Base-by-base conservation (phyloP, 2,329 filamentous ascomycete species). In the Botrytis cinerea region DNA sequence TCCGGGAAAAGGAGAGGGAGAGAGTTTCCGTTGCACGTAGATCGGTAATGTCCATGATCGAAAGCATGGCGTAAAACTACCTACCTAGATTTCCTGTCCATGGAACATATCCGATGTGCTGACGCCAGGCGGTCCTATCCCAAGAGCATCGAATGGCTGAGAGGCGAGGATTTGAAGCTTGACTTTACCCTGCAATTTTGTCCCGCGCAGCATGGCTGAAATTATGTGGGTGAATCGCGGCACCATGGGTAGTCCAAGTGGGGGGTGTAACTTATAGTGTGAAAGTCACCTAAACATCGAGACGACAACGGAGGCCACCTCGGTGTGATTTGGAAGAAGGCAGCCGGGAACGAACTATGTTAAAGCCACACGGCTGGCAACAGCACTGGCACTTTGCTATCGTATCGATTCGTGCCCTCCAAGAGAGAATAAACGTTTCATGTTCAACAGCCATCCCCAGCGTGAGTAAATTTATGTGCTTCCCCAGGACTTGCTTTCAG, bases 141-240 rank as follows among this genome's bases (percentile, higher is more conserved):
- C 61, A 45, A 63, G 43, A 45, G 45, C 32, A 66, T 66, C 63
- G 63, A n/a, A 51, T 67, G 64, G 64, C 48, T 54, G 48, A 57
- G 16, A 28, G n/a, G 61, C 61, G 46, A 67, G 46, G 46, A 54
- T 67, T 40, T 40, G 46, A 35, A 66, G 64, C 64, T 67, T 67
- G 64, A 28, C 43, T 14, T 54, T 54, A n/a, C 64, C 48, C 40
- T 67, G 64, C 22, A 18, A 40, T 67, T 67, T 22, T 68, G 25
- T 68, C 64, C 64, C 64, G 64, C 64, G 48, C 64, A 57, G 64
- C 22, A 40, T 67, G 32, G 46, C 64, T 54, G 46, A 67, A 54
- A 38, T 40, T 40, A 54, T 67, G 64, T 67, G 64, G 64, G 35
- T 67, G 64, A 67, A 67, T 67, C 64, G 45, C 63, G 63, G 45